A percentile compares a stretch with the other conserved stretches of the same genome.
Conservation (phyloP, 73 alveolate species). For the Paramecium sonneborni region DNA sequence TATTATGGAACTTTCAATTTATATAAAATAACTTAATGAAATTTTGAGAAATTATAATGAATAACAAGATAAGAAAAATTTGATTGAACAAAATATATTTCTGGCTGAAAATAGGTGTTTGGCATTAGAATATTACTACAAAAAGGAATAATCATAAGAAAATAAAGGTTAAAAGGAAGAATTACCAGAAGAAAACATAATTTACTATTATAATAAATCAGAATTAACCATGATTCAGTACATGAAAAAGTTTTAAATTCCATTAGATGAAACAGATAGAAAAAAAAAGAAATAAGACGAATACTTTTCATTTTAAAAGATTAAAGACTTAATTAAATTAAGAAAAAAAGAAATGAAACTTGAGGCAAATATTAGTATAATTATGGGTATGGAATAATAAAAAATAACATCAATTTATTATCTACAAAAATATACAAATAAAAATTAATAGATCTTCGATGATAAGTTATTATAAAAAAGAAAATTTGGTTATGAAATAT, state of each 20-base stretch:
- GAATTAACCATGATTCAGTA: not conserved
- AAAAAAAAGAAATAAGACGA: not conserved
- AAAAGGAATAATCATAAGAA: too few relatives aligned
- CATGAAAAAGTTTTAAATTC: not conserved
- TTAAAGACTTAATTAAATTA: not conserved
- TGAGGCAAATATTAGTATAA: not conserved
- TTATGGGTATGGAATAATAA: not conserved
- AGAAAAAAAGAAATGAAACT: not conserved
- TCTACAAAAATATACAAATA: not conserved
- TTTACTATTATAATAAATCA: not conserved
- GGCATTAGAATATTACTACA: not conserved
- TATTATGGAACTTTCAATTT: not conserved
- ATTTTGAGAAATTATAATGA: not conserved
- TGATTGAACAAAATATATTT: not conserved
- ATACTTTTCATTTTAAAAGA: not conserved
- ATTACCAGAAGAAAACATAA: not conserved
- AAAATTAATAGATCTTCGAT: not conserved
- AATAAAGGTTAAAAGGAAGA: not conserved
- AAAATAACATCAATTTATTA: not conserved
- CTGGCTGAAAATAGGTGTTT: not conserved
- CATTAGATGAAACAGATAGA: not conserved
- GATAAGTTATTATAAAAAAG: not conserved
- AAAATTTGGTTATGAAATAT: not conserved
- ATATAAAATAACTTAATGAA: not conserved
- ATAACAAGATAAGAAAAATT: too few relatives aligned